Base-by-base conservation (phyloP, 805 yeast species). In the Candida endomychidarum region DNA sequence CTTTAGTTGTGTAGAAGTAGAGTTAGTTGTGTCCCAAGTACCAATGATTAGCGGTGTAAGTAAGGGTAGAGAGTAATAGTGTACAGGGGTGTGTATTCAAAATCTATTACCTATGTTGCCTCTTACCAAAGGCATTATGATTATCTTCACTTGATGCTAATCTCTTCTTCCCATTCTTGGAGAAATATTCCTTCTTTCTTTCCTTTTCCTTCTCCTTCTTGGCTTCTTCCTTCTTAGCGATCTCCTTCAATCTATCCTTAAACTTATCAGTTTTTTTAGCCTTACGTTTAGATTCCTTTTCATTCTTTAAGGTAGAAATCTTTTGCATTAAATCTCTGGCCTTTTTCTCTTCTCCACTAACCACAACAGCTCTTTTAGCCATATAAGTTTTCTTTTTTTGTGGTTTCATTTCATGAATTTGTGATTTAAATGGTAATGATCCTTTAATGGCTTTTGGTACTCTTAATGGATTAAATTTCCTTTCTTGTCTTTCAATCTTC, bases 341-440 rank as follows among this genome's bases (percentile, higher is more conserved):
- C 68, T 87, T 86, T 82, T 87, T 88, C 64, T 91, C 98, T 38
- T 87, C 96, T 11, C 95, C 96, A 29, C 82, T 86, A 27, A 90
- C 66, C 5, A 93, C 93, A 39, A 93, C 97, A 1, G 99, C 99
- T 56, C 99, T 80, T 71, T 89, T 93, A 40, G 70, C 65, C 78
- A 84, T 60, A 58, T 91, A 93, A 0, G 96, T 81, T 55, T 78
- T 74, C 63, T 84, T 83, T 71, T 77, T 81, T 63, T 86, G 93
- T 19, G 96, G 95, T 61, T 83, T 85, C 93, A 87, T 85, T 53
- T 79, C 78, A 50, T 82, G 85, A 34, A 90, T 78, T 71, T 93
- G 98, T 9, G 97, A 87, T 56, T 84, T 85, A 72, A 86, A 93
- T 26, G 99, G 99, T 48, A 93, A 72, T 25, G 80, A 80, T 21